Percentiles rank a stretch among this genome's conserved stretches.
Conservation (phyloP, 768 basidiomycete genomes). For the Jaapia argillacea region DNA sequence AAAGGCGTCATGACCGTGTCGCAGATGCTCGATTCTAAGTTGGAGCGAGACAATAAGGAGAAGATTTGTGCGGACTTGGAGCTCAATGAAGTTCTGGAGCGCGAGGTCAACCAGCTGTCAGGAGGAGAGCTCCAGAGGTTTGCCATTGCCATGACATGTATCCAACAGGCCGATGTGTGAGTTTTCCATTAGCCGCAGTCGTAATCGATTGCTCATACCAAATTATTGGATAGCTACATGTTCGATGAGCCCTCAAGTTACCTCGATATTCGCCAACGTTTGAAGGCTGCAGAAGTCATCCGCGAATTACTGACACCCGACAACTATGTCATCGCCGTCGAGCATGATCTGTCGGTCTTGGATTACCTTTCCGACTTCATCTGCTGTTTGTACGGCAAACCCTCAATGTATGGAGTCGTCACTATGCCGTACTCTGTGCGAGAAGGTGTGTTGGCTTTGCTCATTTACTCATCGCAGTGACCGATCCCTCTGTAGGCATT, state of each 20-base stretch:
- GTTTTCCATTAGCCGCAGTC: constrained; percentile 19
- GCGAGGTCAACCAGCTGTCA: constrained; percentile 79
- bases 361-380: constrained; percentile 99
- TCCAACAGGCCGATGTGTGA: constrained; percentile 92
- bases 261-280: constrained; percentile 90
- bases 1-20: constrained; percentile 81
- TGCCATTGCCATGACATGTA: constrained; percentile 95
- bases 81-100: constrained; percentile 74
- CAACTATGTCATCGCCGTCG: constrained; percentile 94
- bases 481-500: constrained; percentile 51
- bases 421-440: constrained; percentile 98
- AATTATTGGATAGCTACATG: constrained; percentile 52
- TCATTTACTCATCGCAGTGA: constrained; percentile 1
- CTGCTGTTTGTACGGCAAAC: constrained; percentile 96
- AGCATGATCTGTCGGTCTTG: constrained; percentile 96
- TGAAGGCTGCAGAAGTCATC: constrained; percentile 93
- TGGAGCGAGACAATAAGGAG: constrained; percentile 84
- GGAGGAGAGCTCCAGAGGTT: constrained; percentile 98
- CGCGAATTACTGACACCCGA: constrained; percentile 73
- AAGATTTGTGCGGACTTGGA: constrained; percentile 81
- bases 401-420: constrained; percentile 95
- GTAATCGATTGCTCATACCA: neutral
- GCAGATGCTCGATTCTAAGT: constrained; percentile 88
- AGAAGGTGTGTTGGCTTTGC: constrained; percentile 53
- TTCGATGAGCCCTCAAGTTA: constrained; percentile 99